Evolutionary conservation across 371 early-diverging fungal species (phyloP).

Genomic region (Funneliformis caledonium): DNA sequence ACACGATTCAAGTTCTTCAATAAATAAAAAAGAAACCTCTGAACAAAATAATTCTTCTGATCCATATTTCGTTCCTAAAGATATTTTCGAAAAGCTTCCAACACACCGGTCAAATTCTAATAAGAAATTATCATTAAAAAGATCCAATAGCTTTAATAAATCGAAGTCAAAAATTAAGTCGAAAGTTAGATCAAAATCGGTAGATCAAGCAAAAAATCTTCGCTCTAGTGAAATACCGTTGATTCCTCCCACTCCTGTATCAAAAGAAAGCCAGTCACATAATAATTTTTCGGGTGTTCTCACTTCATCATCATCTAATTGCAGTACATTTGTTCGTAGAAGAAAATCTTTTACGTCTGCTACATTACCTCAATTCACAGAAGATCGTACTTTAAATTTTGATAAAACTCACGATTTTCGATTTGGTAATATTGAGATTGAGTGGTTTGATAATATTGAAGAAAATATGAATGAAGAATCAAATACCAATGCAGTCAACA

Average conservation of each 20-base stretch:
- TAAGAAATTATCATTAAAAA: not conserved
- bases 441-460: constrained; percentile 41
- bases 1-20: not conserved
- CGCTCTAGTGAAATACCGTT: not conserved
- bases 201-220: constrained; percentile 9
- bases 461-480: constrained; percentile 13
- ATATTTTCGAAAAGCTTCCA: constrained; percentile 27
- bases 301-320: not conserved
- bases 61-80: constrained; percentile 22
- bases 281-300: not conserved
- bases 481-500: not conserved
- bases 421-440: constrained; percentile 44
- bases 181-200: constrained; percentile 1
- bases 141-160: not conserved
- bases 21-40: not conserved
- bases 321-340: not conserved
- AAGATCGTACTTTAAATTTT: not conserved
- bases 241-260: constrained; percentile 32
- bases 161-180: not conserved
- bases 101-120: not conserved
- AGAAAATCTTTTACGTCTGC: not conserved
- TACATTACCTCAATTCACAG: not conserved
- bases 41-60: not conserved
- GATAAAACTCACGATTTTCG: constrained; percentile 47
- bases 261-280: not conserved